Percentiles rank a stretch among this genome's conserved stretches.
phyloP scores from a whole-genome alignment of 2,329 filamentous ascomycete species.

The Verticillium klebahnii region DNA sequence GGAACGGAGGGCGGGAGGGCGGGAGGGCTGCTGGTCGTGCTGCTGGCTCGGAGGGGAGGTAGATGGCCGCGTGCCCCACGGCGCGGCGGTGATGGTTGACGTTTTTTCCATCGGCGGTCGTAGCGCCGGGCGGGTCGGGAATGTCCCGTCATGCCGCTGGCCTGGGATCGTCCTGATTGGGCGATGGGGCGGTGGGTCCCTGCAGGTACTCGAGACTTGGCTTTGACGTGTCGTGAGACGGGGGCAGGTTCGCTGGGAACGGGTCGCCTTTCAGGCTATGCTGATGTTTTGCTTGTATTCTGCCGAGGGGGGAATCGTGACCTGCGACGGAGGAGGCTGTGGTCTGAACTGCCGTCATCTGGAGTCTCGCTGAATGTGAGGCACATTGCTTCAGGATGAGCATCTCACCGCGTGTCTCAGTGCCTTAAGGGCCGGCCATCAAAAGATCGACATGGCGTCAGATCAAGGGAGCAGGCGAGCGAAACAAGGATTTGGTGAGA shows the following conservation, averaged over 20 bases:
- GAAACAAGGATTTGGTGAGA: neutral
- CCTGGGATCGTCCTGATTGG: conserved; percentile 1
- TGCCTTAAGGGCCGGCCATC: neutral
- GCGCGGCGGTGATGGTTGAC: neutral
- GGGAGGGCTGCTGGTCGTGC: too few relatives aligned
- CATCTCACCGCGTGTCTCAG: neutral
- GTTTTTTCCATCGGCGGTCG: neutral
- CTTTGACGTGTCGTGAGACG: neutral
- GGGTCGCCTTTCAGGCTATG: neutral
- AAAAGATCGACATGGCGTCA: neutral
- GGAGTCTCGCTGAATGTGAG: neutral
- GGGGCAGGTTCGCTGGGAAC: too few relatives aligned
- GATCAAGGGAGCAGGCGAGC: neutral
- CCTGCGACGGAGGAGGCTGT: too few relatives aligned
- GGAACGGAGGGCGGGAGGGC: neutral
- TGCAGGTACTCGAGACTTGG: neutral
- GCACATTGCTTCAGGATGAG: neutral
- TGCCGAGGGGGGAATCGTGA: too few relatives aligned
- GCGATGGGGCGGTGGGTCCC: neutral
- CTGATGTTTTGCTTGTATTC: neutral
- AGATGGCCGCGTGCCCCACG: neutral
- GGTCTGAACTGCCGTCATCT: too few relatives aligned
- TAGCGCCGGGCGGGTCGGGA: conserved; percentile 5
- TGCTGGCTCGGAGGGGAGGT: neutral
- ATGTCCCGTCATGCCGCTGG: neutral